A percentile compares a stretch with the other conserved stretches of the same genome.
phyloP scores from a whole-genome alignment of 768 basidiomycete genomes.

The Serendipita vermifera region DNA sequence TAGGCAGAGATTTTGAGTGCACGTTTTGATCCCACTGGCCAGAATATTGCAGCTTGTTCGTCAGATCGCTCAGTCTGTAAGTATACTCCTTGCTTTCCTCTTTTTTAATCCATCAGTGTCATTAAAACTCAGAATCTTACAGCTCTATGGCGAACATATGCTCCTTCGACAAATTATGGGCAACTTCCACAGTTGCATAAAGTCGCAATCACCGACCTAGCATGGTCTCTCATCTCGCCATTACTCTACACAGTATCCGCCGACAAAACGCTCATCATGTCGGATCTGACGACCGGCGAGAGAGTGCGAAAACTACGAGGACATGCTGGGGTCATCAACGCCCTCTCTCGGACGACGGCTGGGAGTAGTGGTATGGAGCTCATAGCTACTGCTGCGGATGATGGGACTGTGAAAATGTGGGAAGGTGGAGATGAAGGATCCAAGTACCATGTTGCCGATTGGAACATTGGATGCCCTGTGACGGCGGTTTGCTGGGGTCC shows the following conservation, averaged over 20 bases:
- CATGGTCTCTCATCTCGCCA: slow-evolving; percentile 69
- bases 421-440: slow-evolving; percentile 64
- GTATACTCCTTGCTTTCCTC: slow-evolving; percentile 23
- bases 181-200: slow-evolving; percentile 73
- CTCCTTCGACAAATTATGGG: slow-evolving; percentile 88
- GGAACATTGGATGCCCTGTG: slow-evolving; percentile 79
- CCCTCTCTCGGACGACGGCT: slow-evolving; percentile 74
- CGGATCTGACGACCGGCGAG: slow-evolving; percentile 74
- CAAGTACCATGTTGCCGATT: slow-evolving; percentile 64
- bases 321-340: slow-evolving; percentile 84
- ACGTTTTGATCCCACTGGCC: slow-evolving; percentile 87
- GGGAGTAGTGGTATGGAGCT: slow-evolving; percentile 76
- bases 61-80: slow-evolving; percentile 80
- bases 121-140: neutral
- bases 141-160: slow-evolving; percentile 81
- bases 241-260: slow-evolving; percentile 73
- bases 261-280: slow-evolving; percentile 70
- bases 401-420: slow-evolving; percentile 86
- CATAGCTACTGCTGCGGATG: slow-evolving; percentile 78
- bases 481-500: slow-evolving; percentile 87
- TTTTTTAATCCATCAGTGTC: neutral
- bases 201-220: slow-evolving; percentile 83
- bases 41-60: slow-evolving; percentile 86
- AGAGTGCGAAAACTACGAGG: slow-evolving; percentile 71
- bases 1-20: slow-evolving; percentile 82